Evolutionary conservation across 2,329 filamentous ascomycete genomes (phyloP), one percentile per base, ranked within the genome.

Genomic region (Lachnellula cervina): DNA sequence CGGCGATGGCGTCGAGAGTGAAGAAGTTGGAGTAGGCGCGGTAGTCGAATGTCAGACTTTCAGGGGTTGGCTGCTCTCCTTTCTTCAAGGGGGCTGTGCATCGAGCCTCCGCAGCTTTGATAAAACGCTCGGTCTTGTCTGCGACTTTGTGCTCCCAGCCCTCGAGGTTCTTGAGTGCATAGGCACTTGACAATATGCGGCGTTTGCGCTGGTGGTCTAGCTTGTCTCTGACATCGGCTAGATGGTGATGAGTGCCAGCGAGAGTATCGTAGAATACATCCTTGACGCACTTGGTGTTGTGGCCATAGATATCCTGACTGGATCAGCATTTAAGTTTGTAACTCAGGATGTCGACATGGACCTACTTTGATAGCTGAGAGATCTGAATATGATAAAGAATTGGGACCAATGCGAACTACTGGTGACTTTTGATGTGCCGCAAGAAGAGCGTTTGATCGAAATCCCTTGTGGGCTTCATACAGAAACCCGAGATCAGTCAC

Each of bases 21-120:
- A 82, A 82, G 69, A 79, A 80, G 66, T 81, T 82, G 23, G 74
- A 72, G 75, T 75, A 82, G 5, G 70, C 69, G 4, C 78, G 74
- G 53, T 76, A 78, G 61, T 82, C 77, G 17, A 82, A 69, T 0
- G 70, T 77, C 17, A 79, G 53, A 48, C 80, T 76, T 28, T 69
- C 63, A 1, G 70, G 57, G 4, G 64, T 59, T 0, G 71, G 70
- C 4, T 52, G 50, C 17, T 54, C 52, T 5, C 53, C 45, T 54
- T 62, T 43, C 61, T 63, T 51, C n/a, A 52, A 23, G 55, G 75
- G 72, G 0, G 61, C 56, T 3, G 74, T 76, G 55, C 76, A 76
- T 32, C 65, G 68, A 34, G 61, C 59, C 59, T 81, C 78, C 32
- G 76, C 71, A 43, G 74, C 71, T 14, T 63, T 69, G 49, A 80